Evolutionary conservation across 176 grass and related monocot genomes (phyloP).

Genomic region (Zizania latifolia): DNA sequence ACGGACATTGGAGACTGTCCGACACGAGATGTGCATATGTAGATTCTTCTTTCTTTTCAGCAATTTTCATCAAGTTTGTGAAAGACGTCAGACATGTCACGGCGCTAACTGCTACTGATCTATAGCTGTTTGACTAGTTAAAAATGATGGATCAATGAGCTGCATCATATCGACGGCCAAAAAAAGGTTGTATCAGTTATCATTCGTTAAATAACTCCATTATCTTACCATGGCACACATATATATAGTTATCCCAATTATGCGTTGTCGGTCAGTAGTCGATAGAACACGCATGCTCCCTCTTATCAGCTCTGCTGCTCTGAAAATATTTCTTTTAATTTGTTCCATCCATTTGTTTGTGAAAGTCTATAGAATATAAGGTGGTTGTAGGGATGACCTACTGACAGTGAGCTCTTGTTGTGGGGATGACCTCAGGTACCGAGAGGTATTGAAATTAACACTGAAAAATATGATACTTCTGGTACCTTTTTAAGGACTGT

Average conservation of each 20-base stretch:
- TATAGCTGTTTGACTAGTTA: not conserved
- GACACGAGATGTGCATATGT: too few relatives aligned
- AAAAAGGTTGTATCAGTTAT: not conserved
- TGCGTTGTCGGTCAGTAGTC: constrained; percentile 18
- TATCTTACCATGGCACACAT: not conserved
- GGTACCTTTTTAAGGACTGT: too few relatives aligned
- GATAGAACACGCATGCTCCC: not conserved
- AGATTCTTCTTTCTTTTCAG: too few relatives aligned
- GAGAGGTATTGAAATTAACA: too few relatives aligned
- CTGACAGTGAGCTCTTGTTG: constrained; percentile 22
- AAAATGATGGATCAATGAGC: not conserved
- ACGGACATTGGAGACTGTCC: too few relatives aligned
- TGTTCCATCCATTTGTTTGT: constrained; percentile 24
- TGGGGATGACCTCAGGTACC: too few relatives aligned
- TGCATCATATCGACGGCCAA: not conserved
- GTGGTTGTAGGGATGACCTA: constrained; percentile 1
- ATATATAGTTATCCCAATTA: constrained; percentile 12
- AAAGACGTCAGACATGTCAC: too few relatives aligned
- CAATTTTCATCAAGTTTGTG: too few relatives aligned
- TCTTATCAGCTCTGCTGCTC: not conserved
- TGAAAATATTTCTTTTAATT: not conserved
- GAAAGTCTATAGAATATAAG: constrained; percentile 15
- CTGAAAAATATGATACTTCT: too few relatives aligned
- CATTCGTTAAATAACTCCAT: not conserved
- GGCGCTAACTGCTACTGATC: constrained; percentile 11